Evolutionary conservation across 805 yeast species (phyloP).

Genomic region (Nadsonia fulvescens): DNA sequence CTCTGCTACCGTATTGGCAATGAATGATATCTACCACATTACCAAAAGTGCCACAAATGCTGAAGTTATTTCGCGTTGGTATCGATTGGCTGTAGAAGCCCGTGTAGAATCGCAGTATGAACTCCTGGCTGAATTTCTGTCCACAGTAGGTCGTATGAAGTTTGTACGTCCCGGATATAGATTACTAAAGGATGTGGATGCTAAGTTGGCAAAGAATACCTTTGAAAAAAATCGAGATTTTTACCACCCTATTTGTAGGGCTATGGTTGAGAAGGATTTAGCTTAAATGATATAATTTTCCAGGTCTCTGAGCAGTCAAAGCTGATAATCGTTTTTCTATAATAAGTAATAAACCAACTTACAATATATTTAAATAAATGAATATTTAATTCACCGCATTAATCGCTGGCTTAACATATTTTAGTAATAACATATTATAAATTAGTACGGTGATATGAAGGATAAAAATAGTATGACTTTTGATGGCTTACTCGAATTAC

Average conservation of each 20-base stretch:
- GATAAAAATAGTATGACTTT: no score
- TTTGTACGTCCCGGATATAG: conserved; percentile 77
- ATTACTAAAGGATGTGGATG: conserved; percentile 44
- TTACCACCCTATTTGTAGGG: conserved; percentile 75
- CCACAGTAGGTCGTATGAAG: conserved; percentile 88
- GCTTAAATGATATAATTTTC: no score
- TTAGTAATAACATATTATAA: no score
- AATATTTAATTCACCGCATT: no score
- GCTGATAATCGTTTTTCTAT: no score
- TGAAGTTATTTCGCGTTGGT: conserved; percentile 70
- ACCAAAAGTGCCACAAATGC: conserved; percentile 48
- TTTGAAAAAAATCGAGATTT: conserved; percentile 37
- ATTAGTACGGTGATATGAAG: no score
- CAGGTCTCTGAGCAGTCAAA: no score
- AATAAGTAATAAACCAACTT: no score
- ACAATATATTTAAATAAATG: no score
- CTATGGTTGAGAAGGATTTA: conserved; percentile 75
- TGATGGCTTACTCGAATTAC: no score
- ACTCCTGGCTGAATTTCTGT: conserved; percentile 63
- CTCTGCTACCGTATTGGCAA: conserved; percentile 18
- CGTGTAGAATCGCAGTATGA: conserved; percentile 28
- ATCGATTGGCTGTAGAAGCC: conserved; percentile 43
- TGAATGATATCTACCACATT: conserved; percentile 26
- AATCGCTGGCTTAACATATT: no score
- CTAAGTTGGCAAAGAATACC: conserved; percentile 43